A percentile compares a stretch with the other conserved stretches of the same genome.
These are phyloP conservation scores for Phaffia rhodozyma DNA, from an alignment of 1,284 basidiomycete species.

Conservation along the genomic window DNA sequence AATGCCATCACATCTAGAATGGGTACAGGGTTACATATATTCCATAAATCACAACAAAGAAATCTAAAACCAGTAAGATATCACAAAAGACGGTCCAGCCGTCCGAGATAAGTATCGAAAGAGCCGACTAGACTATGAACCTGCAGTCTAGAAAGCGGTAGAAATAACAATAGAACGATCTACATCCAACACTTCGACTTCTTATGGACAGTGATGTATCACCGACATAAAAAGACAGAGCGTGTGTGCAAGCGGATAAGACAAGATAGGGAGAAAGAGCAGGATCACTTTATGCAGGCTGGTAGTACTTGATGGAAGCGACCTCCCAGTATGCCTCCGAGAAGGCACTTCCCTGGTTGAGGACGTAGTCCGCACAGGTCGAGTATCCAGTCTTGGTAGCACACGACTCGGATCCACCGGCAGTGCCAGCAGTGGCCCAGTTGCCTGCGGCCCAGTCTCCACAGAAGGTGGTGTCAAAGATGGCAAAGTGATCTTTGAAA, in stretches of 20 bases:
- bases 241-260: not conserved
- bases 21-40: too few species aligned
- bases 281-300: not conserved
- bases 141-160: not conserved
- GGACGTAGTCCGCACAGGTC: conserved; percentile 64
- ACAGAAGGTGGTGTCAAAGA: conserved; percentile 72
- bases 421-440: conserved; percentile 55
- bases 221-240: too few species aligned
- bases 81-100: too few species aligned
- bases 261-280: not conserved
- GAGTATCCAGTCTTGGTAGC: conserved; percentile 64
- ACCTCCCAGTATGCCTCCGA: conserved; percentile 57
- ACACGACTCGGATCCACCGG: conserved; percentile 69
- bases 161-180: not conserved
- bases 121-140: too few species aligned
- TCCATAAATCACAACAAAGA: too few species aligned
- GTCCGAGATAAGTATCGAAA: too few species aligned
- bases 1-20: too few species aligned
- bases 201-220: too few species aligned
- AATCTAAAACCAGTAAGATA: too few species aligned
- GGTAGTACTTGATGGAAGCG: conserved; percentile 29
- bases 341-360: conserved; percentile 56
- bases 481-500: conserved; percentile 61
- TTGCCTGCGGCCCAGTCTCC: conserved; percentile 74
- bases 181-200: too few species aligned